A percentile compares a stretch with the other conserved stretches of the same genome.
phyloP scores from a whole-genome alignment of 2,329 filamentous ascomycete genomes.

The Fusarium marasasianum region DNA sequence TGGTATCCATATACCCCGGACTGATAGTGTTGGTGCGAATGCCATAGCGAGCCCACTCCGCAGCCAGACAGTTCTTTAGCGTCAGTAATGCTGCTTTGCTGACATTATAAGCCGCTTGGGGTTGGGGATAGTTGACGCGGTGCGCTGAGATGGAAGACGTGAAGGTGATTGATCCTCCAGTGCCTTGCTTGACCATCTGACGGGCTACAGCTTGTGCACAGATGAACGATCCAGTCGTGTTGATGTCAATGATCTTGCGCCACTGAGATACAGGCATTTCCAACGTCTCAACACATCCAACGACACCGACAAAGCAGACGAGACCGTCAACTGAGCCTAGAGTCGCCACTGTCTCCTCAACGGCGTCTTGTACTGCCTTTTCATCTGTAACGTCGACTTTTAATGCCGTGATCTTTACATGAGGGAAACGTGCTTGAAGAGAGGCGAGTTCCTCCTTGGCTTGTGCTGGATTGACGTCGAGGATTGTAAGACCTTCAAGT shows the following conservation, averaged over 20 bases:
- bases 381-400: background rate
- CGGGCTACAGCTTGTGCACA: background rate
- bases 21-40: background rate
- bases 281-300: background rate
- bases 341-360: background rate
- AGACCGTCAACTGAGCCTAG: background rate
- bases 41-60: background rate
- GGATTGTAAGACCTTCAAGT: background rate
- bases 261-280: background rate
- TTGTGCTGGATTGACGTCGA: background rate
- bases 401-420: rapidly evolving
- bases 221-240: background rate
- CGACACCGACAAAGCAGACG: background rate
- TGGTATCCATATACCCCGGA: background rate
- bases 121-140: background rate
- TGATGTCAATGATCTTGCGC: background rate
- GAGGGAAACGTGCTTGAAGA: background rate
- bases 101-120: background rate
- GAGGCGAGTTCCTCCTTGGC: background rate
- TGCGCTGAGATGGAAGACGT: background rate
- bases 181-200: background rate
- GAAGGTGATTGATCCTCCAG: background rate
- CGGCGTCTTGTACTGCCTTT: background rate
- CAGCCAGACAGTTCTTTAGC: background rate
- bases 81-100: background rate